Conservation (phyloP, 345 rosid species). For the Acer negundo region DNA sequence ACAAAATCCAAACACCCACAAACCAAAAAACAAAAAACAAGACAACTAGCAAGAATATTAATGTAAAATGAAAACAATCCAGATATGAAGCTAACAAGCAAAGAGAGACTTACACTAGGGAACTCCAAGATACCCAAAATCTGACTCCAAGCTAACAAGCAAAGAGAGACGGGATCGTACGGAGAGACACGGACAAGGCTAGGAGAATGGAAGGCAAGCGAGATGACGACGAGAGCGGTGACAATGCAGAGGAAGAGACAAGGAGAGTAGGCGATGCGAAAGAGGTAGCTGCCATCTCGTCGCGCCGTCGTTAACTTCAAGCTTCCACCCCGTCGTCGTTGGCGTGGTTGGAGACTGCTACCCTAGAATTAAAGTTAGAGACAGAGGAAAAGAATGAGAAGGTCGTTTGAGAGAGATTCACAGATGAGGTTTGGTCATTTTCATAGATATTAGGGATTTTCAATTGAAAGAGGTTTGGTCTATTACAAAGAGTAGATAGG, state of each 20-base stretch:
- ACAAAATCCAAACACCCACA: not conserved
- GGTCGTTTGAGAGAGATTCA: too few species aligned
- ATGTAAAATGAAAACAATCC: not conserved
- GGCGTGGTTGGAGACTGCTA: too few species aligned
- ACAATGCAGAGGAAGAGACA: conserved; percentile 45
- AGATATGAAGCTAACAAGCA: conserved; percentile 23
- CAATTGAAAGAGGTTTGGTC: too few species aligned
- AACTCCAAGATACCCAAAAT: conserved; percentile 91
- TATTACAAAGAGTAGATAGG: too few species aligned
- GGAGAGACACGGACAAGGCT: conserved; percentile 74
- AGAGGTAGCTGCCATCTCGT: conserved; percentile 44
- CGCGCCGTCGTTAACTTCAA: too few species aligned
- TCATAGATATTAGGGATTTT: too few species aligned
- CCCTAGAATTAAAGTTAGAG: too few species aligned
- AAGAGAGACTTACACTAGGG: conserved; percentile 90
- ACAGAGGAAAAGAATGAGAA: too few species aligned
- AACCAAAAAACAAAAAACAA: not conserved
- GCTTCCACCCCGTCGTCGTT: too few species aligned
- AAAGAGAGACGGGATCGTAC: conserved; percentile 63
- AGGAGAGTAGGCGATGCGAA: conserved; percentile 54
- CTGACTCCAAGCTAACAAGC: too few species aligned
- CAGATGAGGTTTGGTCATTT: too few species aligned
- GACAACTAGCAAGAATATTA: conserved; percentile 1
- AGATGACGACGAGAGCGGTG: conserved; percentile 22
- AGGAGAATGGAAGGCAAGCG: conserved; percentile 46